Percentiles rank a stretch among this genome's conserved stretches.
Evolutionary conservation across 257 asterid species (phyloP).

Genomic region (Parsonsia alboflavescens): DNA sequence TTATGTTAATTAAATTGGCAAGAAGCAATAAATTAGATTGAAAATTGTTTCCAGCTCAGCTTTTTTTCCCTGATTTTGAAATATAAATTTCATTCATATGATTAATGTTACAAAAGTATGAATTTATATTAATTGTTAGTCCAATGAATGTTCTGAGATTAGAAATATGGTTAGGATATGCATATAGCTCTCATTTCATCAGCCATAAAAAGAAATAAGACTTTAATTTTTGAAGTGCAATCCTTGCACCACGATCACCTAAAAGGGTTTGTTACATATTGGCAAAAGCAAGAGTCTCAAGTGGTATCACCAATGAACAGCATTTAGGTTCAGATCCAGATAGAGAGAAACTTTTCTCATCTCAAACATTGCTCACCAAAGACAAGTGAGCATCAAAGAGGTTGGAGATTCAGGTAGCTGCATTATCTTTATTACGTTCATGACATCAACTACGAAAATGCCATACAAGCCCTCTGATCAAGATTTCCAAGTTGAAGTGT

Average conservation of each 20-base stretch:
- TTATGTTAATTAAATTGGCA: background rate
- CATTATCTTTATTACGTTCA: background rate
- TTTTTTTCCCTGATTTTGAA: background rate
- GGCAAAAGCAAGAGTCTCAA: background rate
- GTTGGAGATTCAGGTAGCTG: background rate
- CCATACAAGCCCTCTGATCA: background rate
- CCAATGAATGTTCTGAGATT: background rate
- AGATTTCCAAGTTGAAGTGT: background rate
- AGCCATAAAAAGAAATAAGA: background rate
- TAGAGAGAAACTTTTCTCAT: background rate
- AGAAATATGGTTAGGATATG: background rate
- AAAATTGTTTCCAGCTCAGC: background rate
- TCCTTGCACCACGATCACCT: background rate
- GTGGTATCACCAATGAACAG: background rate
- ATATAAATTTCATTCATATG: background rate
- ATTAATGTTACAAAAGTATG: background rate
- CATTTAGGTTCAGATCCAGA: background rate
- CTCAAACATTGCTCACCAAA: background rate
- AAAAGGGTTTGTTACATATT: background rate
- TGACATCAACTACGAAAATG: background rate
- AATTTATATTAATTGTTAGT: too few species aligned
- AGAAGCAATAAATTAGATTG: background rate
- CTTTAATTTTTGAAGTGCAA: background rate
- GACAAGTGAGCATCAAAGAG: background rate
- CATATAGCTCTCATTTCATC: background rate